phyloP scores from a whole-genome alignment of 331 rosid species.

The Quercus phellos region DNA sequence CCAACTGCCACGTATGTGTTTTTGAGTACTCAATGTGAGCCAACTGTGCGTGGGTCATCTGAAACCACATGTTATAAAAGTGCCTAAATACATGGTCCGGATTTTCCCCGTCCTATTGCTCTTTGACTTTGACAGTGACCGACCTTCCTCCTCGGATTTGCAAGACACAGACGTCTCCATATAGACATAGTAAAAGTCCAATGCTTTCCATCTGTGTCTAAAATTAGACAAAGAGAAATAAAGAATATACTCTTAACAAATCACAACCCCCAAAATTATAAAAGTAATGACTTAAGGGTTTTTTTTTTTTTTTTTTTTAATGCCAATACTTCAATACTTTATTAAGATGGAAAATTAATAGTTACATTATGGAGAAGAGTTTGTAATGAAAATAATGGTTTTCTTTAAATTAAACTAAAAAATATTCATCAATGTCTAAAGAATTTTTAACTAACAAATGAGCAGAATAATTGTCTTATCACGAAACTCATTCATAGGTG shows the following conservation, averaged over 20 bases:
- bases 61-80: background rate
- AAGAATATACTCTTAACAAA: background rate
- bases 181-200: background rate
- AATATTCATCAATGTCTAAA: too few relatives aligned
- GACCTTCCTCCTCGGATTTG: conserved; percentile 5
- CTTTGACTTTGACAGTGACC: background rate
- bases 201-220: background rate
- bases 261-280: too few relatives aligned
- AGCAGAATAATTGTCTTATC: too few relatives aligned
- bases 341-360: too few relatives aligned
- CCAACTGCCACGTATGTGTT: too few relatives aligned
- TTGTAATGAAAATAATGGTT: too few relatives aligned
- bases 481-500: too few relatives aligned
- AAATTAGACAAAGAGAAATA: background rate
- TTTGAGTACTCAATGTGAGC: background rate
- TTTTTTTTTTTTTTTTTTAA: too few relatives aligned
- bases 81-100: conserved; percentile 7
- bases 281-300: too few relatives aligned
- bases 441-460: too few relatives aligned
- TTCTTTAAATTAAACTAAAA: too few relatives aligned
- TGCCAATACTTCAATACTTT: too few relatives aligned
- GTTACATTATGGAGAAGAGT: accelerated
- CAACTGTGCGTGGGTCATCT: conserved; percentile 15
- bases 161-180: conserved; percentile 6
- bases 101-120: background rate